Percentiles rank a stretch among this genome's conserved stretches.
Conservation (phyloP, 2,329 filamentous ascomycete genomes). For the Septoria petroselini region DNA sequence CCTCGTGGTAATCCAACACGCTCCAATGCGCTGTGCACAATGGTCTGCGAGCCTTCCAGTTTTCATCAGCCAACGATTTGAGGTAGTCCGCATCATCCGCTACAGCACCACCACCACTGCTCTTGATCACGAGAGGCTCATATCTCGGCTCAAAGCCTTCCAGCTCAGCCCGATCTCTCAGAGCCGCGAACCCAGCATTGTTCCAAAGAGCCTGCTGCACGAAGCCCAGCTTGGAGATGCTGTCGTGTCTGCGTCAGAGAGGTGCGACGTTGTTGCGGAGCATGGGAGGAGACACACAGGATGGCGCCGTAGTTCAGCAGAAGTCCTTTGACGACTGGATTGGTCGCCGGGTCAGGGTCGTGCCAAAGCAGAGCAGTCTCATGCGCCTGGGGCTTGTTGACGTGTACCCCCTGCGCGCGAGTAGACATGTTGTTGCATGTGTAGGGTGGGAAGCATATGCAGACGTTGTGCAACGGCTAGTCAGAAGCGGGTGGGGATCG, state of each 20-base stretch:
- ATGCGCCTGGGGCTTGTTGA: conserved; percentile 20
- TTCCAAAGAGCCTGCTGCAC: conserved; percentile 66
- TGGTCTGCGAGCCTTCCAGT: conserved; percentile 27
- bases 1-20: conserved; percentile 70
- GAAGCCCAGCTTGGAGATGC: conserved; percentile 56
- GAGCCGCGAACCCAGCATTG: conserved; percentile 64
- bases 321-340: conserved; percentile 31
- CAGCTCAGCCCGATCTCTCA: conserved; percentile 57
- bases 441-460: conserved; percentile 3
- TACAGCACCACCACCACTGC: conserved; percentile 29
- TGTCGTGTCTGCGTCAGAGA: conserved; percentile 36
- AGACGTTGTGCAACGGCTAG: conserved; percentile 1
- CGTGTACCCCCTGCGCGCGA: conserved; percentile 8
- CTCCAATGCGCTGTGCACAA: conserved; percentile 44
- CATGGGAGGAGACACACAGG: conserved; percentile 50
- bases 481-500: background rate
- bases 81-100: conserved; percentile 5
- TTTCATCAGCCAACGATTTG: conserved; percentile 16
- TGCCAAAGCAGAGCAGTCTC: conserved; percentile 57
- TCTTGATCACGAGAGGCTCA: conserved; percentile 57
- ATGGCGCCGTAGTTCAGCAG: conserved; percentile 60
- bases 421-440: conserved; percentile 9
- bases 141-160: conserved; percentile 55
- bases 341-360: conserved; percentile 9
- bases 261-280: no score